Conservation (phyloP, 108 stramenopile genomes). For the Nitzschia inconspicua region DNA sequence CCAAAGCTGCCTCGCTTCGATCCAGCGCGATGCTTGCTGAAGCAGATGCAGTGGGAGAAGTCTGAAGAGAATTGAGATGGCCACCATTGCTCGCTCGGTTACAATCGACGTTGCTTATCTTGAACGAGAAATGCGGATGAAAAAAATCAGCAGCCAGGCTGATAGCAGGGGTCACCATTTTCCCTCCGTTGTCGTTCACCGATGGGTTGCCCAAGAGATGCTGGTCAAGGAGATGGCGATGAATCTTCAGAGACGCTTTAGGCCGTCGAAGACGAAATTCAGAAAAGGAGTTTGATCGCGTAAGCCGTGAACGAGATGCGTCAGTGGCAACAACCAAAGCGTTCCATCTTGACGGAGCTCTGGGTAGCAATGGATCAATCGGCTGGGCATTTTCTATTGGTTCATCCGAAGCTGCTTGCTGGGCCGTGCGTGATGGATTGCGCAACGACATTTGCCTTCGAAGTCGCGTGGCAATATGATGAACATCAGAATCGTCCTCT, state of each 20-base stretch:
- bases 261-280: slow-evolving; percentile 22
- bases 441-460: slow-evolving; percentile 18
- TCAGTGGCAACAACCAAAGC: neutral
- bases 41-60: too few species aligned
- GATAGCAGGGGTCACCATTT: slow-evolving; percentile 43
- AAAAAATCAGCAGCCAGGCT: slow-evolving; percentile 77
- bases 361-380: too few species aligned
- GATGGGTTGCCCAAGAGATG: slow-evolving; percentile 46
- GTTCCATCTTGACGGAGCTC: neutral
- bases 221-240: slow-evolving; percentile 78
- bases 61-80: neutral
- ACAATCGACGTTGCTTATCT: too few species aligned
- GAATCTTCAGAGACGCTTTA: slow-evolving; percentile 49
- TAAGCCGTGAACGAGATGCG: neutral
- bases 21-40: too few species aligned
- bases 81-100: too few species aligned
- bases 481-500: neutral
- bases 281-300: slow-evolving; percentile 24
- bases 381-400: too few species aligned
- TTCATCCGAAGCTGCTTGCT: too few species aligned
- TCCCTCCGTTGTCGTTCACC: slow-evolving; percentile 51
- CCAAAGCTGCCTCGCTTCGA: too few species aligned
- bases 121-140: slow-evolving; percentile 50
- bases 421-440: too few species aligned
- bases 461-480: neutral